Evolutionary conservation across 768 basidiomycete species (phyloP).

Genomic region (Calocera cornea): DNA sequence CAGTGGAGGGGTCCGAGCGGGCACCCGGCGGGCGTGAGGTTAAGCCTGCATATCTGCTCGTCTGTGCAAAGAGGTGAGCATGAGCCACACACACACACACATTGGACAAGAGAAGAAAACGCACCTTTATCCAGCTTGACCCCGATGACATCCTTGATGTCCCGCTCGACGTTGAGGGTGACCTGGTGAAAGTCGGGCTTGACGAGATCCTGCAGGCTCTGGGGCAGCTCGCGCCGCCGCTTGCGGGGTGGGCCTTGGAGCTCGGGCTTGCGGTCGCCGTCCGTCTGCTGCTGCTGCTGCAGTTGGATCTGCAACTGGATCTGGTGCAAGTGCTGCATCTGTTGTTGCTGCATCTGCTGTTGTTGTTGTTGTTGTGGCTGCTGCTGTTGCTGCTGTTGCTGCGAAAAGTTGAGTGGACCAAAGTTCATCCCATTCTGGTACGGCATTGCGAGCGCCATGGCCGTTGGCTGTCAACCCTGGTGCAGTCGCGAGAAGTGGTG

Average conservation of each 20-base stretch:
- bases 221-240: not conserved
- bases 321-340: too few relatives aligned
- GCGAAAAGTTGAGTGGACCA: too few relatives aligned
- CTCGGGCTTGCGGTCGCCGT: not conserved
- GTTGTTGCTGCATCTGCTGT: not conserved
- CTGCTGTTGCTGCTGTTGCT: not conserved
- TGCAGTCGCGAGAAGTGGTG: not conserved
- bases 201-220: conserved; percentile 33
- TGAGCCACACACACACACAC: conserved; percentile 6
- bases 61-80: conserved; percentile 38
- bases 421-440: not conserved
- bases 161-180: conserved; percentile 66
- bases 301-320: too few relatives aligned
- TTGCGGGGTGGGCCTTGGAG: not conserved
- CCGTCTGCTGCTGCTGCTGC: too few relatives aligned
- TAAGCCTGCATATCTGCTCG: conserved; percentile 82
- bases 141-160: conserved; percentile 67
- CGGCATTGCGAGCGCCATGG: not conserved
- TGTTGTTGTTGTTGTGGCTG: not conserved
- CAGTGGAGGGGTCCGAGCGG: conserved; percentile 87
- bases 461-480: not conserved
- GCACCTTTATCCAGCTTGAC: conserved; percentile 86
- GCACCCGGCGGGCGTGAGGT: conserved; percentile 68
- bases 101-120: conserved; percentile 14
- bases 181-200: conserved; percentile 91